Percentiles rank a stretch among this genome's conserved stretches.
Conservation (phyloP, 2,329 filamentous ascomycete genomes). For the Xylariaceae sp. region DNA sequence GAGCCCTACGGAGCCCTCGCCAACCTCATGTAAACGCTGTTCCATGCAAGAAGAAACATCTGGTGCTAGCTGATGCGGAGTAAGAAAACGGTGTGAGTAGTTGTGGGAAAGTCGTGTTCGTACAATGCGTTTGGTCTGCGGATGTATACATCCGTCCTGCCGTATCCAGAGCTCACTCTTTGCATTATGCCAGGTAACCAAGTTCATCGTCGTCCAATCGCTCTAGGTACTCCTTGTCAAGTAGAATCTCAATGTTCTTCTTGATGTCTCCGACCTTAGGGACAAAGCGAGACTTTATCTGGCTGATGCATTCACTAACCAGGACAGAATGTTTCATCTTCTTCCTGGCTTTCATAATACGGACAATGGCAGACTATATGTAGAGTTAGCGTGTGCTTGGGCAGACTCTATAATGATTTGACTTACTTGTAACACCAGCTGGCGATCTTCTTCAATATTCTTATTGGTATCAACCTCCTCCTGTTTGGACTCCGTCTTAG, state of each 20-base stretch:
- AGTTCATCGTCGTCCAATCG: constrained; percentile 93
- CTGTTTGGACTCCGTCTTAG: constrained; percentile 95
- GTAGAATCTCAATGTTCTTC: constrained; percentile 97
- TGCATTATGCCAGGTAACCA: constrained; percentile 91
- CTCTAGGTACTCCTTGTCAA: constrained; percentile 99
- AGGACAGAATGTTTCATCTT: constrained; percentile 97
- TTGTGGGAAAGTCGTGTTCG: constrained; percentile 3
- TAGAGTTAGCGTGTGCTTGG: constrained; percentile 21
- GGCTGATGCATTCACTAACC: constrained; percentile 92
- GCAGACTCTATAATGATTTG: constrained; percentile 1
- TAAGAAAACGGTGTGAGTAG: not conserved
- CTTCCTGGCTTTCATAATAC: constrained; percentile 99
- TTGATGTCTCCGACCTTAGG: constrained; percentile 97
- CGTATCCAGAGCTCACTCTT: constrained; percentile 5
- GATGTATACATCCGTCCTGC: not conserved
- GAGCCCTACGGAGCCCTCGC: not conserved
- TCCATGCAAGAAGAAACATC: not conserved
- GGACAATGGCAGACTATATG: constrained; percentile 88
- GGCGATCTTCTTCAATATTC: constrained; percentile 97
- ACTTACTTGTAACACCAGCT: constrained; percentile 92
- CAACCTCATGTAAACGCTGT: not conserved
- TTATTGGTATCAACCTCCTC: constrained; percentile 98
- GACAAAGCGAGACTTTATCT: constrained; percentile 91
- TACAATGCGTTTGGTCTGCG: not conserved
- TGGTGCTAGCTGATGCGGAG: constrained; percentile 2